These are phyloP conservation scores for Claviceps sp. DNA, from an alignment of 2,329 filamentous ascomycete species.

Conservation along the genomic window DNA sequence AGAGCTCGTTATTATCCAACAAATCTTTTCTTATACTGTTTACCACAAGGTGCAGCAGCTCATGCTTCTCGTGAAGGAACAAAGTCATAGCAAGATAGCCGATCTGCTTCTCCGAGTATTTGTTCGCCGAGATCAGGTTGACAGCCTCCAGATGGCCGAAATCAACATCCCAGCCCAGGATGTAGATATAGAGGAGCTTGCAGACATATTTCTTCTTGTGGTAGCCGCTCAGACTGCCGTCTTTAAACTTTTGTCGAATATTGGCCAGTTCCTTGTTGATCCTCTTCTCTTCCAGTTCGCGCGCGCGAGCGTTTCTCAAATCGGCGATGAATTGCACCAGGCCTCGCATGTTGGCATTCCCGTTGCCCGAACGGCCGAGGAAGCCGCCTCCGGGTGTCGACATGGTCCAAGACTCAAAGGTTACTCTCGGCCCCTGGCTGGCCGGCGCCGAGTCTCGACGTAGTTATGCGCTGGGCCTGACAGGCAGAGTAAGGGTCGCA, in stretches of 20 bases:
- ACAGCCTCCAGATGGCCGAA: conserved; percentile 97
- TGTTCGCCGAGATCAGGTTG: conserved; percentile 89
- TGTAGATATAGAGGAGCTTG: conserved; percentile 99
- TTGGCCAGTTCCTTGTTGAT: conserved; percentile 99
- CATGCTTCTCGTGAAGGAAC: conserved; percentile 94
- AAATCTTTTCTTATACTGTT: conserved; percentile 98
- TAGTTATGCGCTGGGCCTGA: neutral
- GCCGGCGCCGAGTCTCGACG: neutral
- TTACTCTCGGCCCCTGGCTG: conserved; percentile 5
- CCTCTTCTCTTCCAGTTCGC: conserved; percentile 94
- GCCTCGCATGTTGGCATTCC: conserved; percentile 60
- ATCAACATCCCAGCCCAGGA: conserved; percentile 96
- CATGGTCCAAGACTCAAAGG: conserved; percentile 27
- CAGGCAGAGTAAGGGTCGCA: neutral
- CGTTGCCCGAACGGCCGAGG: conserved; percentile 51
- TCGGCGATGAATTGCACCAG: conserved; percentile 98
- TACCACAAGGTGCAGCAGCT: conserved; percentile 87
- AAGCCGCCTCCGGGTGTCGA: conserved; percentile 46
- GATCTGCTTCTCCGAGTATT: conserved; percentile 99
- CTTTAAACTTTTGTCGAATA: conserved; percentile 96
- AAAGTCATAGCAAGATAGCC: conserved; percentile 95
- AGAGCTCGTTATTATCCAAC: conserved; percentile 87
- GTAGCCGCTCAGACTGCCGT: conserved; percentile 85
- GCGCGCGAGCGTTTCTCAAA: conserved; percentile 81
- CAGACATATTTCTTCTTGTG: conserved; percentile 99